Base-by-base conservation (phyloP, 2,329 filamentous ascomycete genomes). In the Nannizziopsis arthrosporioides region DNA sequence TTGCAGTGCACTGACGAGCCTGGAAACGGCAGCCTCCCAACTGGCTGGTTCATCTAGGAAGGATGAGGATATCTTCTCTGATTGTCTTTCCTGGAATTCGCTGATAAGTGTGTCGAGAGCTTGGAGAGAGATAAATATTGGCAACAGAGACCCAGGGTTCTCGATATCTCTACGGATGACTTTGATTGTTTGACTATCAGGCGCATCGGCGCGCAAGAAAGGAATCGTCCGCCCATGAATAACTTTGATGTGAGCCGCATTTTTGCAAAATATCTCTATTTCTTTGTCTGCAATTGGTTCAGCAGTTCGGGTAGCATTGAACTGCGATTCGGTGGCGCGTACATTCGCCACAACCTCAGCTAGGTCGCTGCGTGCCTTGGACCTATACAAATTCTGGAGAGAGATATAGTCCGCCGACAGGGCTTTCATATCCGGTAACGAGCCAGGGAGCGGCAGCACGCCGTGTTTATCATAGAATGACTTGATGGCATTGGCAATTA, bases 341-440 rank as follows among this genome's bases (percentile, higher is more conserved):
- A 87, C 81, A 10, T 68, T 78, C 10, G 73, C 68, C 2, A 87
- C 68, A 2, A 96, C 84, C 64, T 94, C 84, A 27, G 78, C 76
- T 11, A 82, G 71, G 59, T 98, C 92, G 59, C 77, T 71, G 31
- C 84, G 80, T 38, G 92, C 88, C 65, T 94, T 94, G 17, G 73
- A 68, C 67, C 94, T 95, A 77, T 96, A 98, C 51, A 96, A 79
- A 57, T 85, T 90, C 63, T 96, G 92, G 10, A 98, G 75, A 58
- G 81, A 75, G 55, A 98, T 83, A 68, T 98, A 98, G 53, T 93
- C 84, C 48, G 75, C 79, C 2, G 89, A 94, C 61, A 90, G 79
- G 2, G 92, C 88, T 70, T 98, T 98, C 92, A 98, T 98, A 64
- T 98, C 92, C 1, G 93, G 92, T 1, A 98, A 72, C 2, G 83